Evolutionary conservation across 1,139 yeast genomes (phyloP).

Genomic region (Scheffersomyces titani): DNA sequence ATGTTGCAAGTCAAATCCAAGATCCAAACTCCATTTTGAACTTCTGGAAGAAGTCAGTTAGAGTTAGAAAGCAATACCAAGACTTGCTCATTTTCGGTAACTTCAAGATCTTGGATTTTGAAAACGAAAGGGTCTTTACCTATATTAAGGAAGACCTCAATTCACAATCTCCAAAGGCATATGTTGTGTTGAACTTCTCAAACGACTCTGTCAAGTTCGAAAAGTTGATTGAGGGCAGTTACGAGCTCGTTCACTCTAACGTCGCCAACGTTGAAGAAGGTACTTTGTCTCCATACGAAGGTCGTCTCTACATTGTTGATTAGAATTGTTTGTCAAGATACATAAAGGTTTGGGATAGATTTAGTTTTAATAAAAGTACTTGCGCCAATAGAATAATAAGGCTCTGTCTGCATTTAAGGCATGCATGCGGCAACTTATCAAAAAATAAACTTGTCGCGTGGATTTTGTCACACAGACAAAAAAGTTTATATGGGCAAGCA

Average conservation of each 20-base stretch:
- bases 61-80: conserved; percentile 45
- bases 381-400: neutral
- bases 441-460: neutral
- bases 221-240: conserved; percentile 29
- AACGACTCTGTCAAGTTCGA: conserved; percentile 30
- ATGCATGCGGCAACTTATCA: neutral
- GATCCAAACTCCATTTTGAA: conserved; percentile 49
- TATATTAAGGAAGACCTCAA: conserved; percentile 29
- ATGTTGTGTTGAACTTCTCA: conserved; percentile 49
- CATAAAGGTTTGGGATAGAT: neutral
- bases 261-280: conserved; percentile 21
- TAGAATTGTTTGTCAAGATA: conserved; percentile 3
- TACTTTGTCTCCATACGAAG: conserved; percentile 38
- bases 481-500: neutral
- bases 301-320: conserved; percentile 34
- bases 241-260: conserved; percentile 32
- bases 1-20: conserved; percentile 46
- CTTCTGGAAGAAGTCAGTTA: conserved; percentile 47
- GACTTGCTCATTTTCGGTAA: conserved; percentile 51
- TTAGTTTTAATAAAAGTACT: neutral
- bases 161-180: conserved; percentile 23
- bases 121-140: conserved; percentile 39
- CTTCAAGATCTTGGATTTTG: conserved; percentile 42
- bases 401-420: neutral
- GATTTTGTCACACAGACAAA: neutral